These are phyloP conservation scores for Tricholoma sp. DNA, from an alignment of 768 basidiomycete species.

Conservation along the genomic window DNA sequence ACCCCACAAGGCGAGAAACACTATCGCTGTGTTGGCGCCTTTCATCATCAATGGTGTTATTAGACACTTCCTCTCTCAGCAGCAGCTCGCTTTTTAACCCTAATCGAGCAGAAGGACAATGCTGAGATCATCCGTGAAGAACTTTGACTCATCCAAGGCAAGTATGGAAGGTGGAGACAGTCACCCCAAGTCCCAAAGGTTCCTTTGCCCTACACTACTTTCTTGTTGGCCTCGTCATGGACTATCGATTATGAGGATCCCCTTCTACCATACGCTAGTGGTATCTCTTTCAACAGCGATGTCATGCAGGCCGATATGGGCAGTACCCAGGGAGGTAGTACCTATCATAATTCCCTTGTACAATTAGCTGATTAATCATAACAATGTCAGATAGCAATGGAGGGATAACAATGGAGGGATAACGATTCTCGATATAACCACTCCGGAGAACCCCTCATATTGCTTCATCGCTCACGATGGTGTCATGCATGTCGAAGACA, in stretches of 20 bases:
- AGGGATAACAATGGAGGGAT: constrained; percentile 25
- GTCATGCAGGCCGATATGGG: constrained; percentile 20
- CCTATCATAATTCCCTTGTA: background rate
- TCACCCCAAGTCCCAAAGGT: constrained; percentile 11
- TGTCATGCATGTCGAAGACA: background rate
- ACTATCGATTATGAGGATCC: constrained; percentile 20
- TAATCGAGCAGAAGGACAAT: constrained; percentile 31
- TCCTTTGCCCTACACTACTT: constrained; percentile 30
- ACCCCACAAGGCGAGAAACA: constrained; percentile 17
- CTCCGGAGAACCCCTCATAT: constrained; percentile 20
- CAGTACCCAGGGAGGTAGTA: constrained; percentile 21
- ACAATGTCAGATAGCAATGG: constrained; percentile 24
- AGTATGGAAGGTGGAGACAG: constrained; percentile 20
- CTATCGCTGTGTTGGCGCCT: constrained; percentile 37
- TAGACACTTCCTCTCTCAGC: constrained; percentile 26
- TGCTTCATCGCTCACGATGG: constrained; percentile 14
- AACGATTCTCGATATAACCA: constrained; percentile 19
- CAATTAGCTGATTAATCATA: background rate
- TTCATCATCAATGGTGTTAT: constrained; percentile 37
- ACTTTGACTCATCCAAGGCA: constrained; percentile 25
- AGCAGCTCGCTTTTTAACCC: constrained; percentile 26
- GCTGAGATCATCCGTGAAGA: constrained; percentile 31
- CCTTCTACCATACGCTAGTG: constrained; percentile 10
- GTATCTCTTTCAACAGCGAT: constrained; percentile 10
- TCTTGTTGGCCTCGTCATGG: constrained; percentile 27